A percentile compares a stretch with the other conserved stretches of the same genome.
phyloP scores from a whole-genome alignment of 2,329 filamentous ascomycete genomes.

The Exophiala viscosa region DNA sequence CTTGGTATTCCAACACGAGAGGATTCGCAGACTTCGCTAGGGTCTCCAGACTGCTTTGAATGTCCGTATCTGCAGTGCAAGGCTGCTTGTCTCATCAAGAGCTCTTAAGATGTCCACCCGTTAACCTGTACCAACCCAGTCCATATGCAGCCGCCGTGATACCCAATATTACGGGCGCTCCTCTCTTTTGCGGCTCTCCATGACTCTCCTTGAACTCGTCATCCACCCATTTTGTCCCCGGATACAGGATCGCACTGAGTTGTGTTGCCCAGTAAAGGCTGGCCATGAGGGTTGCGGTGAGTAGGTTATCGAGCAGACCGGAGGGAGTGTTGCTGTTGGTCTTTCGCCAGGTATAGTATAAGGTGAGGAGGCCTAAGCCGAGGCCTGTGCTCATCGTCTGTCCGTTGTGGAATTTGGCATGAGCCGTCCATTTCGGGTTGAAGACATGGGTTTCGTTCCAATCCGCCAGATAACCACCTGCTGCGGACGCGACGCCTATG shows the following conservation, averaged over 20 bases:
- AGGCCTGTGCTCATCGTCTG: conserved; percentile 46
- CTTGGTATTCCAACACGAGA: no score
- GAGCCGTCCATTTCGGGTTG: conserved; percentile 49
- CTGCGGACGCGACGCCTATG: conserved; percentile 6
- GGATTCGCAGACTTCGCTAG: no score
- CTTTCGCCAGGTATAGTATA: conserved; percentile 14
- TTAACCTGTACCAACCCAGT: conserved; percentile 13
- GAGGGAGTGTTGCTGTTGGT: neutral
- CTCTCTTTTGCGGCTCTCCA: conserved; percentile 14
- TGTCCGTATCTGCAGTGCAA: no score
- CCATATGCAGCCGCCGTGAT: conserved; percentile 9
- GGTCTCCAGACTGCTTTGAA: no score
- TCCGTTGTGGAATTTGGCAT: conserved; percentile 52
- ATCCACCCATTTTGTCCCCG: conserved; percentile 43
- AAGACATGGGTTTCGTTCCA: conserved; percentile 46
- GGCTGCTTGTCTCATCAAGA: no score
- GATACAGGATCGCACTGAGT: conserved; percentile 46
- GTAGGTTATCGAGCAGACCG: conserved; percentile 7
- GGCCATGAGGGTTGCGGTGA: conserved; percentile 11
- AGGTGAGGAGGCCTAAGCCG: conserved; percentile 9
- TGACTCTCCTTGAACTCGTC: conserved; percentile 38
- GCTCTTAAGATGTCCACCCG: neutral
- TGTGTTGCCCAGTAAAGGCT: conserved; percentile 16
- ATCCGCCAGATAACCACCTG: conserved; percentile 16
- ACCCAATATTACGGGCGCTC: conserved; percentile 12